These are phyloP conservation scores for Lachnum nothofagi DNA, from an alignment of 2,329 filamentous ascomycete species.

Conservation along the genomic window DNA sequence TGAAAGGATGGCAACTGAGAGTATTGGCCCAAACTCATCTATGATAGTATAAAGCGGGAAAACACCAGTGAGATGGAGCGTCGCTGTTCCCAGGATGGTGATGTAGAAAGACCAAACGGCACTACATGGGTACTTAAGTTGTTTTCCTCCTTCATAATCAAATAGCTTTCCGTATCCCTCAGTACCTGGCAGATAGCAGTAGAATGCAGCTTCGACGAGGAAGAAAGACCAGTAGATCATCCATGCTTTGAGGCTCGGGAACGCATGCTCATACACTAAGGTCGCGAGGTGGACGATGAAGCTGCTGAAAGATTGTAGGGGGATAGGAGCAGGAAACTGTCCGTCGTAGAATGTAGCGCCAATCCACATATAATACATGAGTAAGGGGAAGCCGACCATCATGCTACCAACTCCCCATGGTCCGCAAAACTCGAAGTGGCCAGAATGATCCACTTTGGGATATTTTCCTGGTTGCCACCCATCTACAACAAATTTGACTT, in stretches of 20 bases:
- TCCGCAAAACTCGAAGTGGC: constrained; percentile 79
- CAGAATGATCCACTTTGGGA: constrained; percentile 58
- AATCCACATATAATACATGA: constrained; percentile 99
- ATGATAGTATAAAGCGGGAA: constrained; percentile 90
- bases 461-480: constrained; percentile 57
- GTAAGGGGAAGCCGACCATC: constrained; percentile 86
- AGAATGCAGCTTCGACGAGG: constrained; percentile 75
- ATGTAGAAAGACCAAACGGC: constrained; percentile 82
- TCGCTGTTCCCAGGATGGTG: constrained; percentile 67
- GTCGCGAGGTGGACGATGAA: constrained; percentile 67
- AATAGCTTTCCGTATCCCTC: constrained; percentile 85
- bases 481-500: constrained; percentile 37
- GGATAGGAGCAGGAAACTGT: constrained; percentile 62
- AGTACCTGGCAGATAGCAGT: constrained; percentile 81
- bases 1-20: constrained; percentile 91
- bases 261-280: constrained; percentile 78
- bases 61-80: constrained; percentile 72
- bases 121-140: constrained; percentile 91
- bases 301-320: constrained; percentile 62
- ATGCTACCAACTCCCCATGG: constrained; percentile 69
- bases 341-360: constrained; percentile 90
- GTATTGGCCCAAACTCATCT: constrained; percentile 88
- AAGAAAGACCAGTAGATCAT: constrained; percentile 92
- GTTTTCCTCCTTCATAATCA: constrained; percentile 73
- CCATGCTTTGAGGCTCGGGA: constrained; percentile 78